These are phyloP conservation scores for Elaeagnus macrophylla DNA, from an alignment of 306 rosid species.

Conservation along the genomic window DNA sequence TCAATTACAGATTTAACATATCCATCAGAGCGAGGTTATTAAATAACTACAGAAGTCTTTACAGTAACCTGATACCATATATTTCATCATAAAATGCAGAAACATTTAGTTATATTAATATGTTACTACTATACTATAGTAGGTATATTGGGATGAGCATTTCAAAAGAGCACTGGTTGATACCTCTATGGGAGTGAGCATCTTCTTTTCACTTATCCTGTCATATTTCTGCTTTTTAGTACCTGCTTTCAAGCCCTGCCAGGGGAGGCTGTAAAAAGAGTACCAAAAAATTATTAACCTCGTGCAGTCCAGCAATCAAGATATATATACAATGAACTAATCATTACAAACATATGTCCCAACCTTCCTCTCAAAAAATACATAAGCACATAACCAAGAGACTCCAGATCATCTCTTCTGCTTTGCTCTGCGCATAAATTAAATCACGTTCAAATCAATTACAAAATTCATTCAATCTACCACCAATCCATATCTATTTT, in stretches of 20 bases:
- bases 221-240: slow-evolving; percentile 93
- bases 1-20: background rate
- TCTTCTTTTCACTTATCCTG: slow-evolving; percentile 96
- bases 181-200: slow-evolving; percentile 96
- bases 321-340: slow-evolving; percentile 2
- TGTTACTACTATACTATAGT: background rate
- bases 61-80: background rate
- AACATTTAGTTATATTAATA: no score
- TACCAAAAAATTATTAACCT: slow-evolving; percentile 14
- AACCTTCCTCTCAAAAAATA: slow-evolving; percentile 98
- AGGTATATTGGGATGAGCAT: slow-evolving; percentile 1
- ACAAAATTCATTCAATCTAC: slow-evolving; percentile 2
- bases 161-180: slow-evolving; percentile 17
- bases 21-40: background rate
- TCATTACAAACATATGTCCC: slow-evolving; percentile 13
- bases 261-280: slow-evolving; percentile 74
- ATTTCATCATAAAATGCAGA: background rate
- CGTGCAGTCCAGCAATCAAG: slow-evolving; percentile 7
- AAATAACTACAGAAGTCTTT: background rate
- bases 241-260: slow-evolving; percentile 98
- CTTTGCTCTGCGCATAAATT: slow-evolving; percentile 74
- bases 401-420: slow-evolving; percentile 98
- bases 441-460: slow-evolving; percentile 4
- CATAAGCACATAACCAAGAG: slow-evolving; percentile 96
- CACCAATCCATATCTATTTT: slow-evolving; percentile 12